Base-by-base conservation (phyloP, 352 stramenopile species). In the Globisporangium canariense region DNA sequence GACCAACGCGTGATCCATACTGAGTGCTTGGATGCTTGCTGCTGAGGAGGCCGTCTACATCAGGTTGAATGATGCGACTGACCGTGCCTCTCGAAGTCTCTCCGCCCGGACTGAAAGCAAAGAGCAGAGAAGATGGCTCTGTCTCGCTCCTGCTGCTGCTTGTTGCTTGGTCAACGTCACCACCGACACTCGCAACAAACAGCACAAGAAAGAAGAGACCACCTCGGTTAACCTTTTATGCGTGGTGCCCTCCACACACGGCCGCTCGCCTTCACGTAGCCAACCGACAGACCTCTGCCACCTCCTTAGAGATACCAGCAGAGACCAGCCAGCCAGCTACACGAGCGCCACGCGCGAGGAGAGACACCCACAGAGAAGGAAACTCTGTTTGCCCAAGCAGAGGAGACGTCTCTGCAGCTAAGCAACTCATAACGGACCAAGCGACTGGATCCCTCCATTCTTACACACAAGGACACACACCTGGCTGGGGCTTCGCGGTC, bases 321-420 rank as follows among this genome's bases (percentile, higher is more conserved):
- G 32, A 36, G 13, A 28, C 8, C 54, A 65, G 8, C 6, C 25
- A 18, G 14, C 16, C 40, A 54, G 38, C 30, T 10, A 40, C 34
- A 46, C 41, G 16, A 8, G 22, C 22, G 46, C 58, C 46, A 50
- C 58, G 61, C 50, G 41, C 18, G 40, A 36, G 32, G 38, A 53
- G 50, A 18, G 41, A 63, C 65, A 71, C 71, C 81, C 77, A 89
- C 86, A 95, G 83, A 93, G 83, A 95, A 93, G 78, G 79, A 74
- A 89, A 93, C 86, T 93, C 86, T 94, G 86, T 88, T 81, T 91
- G 83, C 83, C 80, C 81, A 80, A 85, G 80, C 82, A 91, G 80
- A 93, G 79, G 90, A 88, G 73, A 71, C 77, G 75, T 59, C 81
- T 93, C 84, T 91, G 81, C 84, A 93, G 84, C 84, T 89, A 78